Evolutionary conservation across 768 basidiomycete species (phyloP).

Genomic region (Cyclocybe aegerita): DNA sequence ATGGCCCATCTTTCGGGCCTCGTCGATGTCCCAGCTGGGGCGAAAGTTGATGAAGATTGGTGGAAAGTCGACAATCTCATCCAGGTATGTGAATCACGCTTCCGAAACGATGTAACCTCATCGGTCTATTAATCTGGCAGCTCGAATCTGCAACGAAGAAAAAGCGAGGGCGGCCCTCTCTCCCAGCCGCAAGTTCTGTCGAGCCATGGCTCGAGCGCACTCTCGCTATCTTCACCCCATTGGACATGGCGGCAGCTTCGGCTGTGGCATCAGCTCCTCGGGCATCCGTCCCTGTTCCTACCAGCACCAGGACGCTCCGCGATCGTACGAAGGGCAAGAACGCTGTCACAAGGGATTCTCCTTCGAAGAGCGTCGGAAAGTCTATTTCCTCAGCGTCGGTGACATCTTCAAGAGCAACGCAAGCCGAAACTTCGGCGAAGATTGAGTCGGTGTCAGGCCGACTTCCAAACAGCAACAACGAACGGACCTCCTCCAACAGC

Average conservation of each 20-base stretch:
- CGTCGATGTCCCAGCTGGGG: slow-evolving; percentile 29
- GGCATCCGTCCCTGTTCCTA: slow-evolving; percentile 23
- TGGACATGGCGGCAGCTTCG: slow-evolving; percentile 33
- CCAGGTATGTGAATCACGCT: slow-evolving; percentile 41
- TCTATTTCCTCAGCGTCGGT: not conserved
- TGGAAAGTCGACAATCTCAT: slow-evolving; percentile 62
- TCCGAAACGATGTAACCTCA: not conserved
- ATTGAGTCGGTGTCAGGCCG: slow-evolving; percentile 1
- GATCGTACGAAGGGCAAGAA: slow-evolving; percentile 48
- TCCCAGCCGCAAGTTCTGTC: slow-evolving; percentile 26
- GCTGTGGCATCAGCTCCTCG: slow-evolving; percentile 19
- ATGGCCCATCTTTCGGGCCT: slow-evolving; percentile 83
- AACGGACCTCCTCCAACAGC: slow-evolving; percentile 8
- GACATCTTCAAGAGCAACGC: slow-evolving; percentile 1
- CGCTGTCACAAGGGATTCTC: slow-evolving; percentile 15
- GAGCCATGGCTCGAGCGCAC: slow-evolving; percentile 65
- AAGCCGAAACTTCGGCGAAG: slow-evolving; percentile 1
- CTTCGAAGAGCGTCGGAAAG: slow-evolving; percentile 11
- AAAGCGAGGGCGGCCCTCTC: slow-evolving; percentile 46
- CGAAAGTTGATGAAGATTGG: slow-evolving; percentile 52
- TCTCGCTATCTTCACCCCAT: slow-evolving; percentile 42
- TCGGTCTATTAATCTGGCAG: slow-evolving; percentile 29
- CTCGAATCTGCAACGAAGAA: slow-evolving; percentile 67
- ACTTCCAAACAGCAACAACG: not conserved
- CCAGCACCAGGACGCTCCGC: slow-evolving; percentile 48